Evolutionary conservation across 345 rosid genomes (phyloP), one percentile per base, ranked within the genome.

Genomic region (Corymbia maculata): DNA sequence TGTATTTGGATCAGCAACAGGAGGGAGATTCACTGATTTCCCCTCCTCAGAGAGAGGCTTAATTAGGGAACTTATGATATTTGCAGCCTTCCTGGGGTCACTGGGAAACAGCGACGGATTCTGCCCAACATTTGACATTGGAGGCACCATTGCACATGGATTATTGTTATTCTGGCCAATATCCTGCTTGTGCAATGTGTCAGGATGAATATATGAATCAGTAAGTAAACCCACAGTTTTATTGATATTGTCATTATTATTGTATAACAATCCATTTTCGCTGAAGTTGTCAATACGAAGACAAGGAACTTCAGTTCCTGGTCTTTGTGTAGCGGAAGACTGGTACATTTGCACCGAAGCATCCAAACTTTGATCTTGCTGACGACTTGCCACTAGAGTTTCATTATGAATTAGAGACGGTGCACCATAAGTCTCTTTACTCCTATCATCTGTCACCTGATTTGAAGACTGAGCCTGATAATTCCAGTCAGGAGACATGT

Each of bases 401-500:
- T 59, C 87, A 19, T 53, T 86, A 86, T 86, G 87, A 19, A 59
- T 51, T 21, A 86, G 68, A 86, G 87, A 86, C 15, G 66, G 45
- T 45, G 64, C n/a, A 17, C 66, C 87, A 36, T 85, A 85, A 52
- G 44, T 85, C 16, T 51, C 53, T 52, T 85, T 52, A 30, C 66
- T 28, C 47, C 61, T 89, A 86, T 93, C 95, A 52, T 92, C 90
- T 75, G 93, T 91, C 7, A 88, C 85, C 50, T 85, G 92, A 86
- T 90, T 92, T 51, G 95, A 90, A 88, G 94, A 64, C 45, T 86
- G 88, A 85, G 91, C 90, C 82, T 92, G 88, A 86, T 90, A 94
- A 85, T 96, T 93, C 99, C 99, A 97, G 51, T 95, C 98, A 47
- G 98, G 99, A 89, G 98, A 94, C 98, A 94, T 96, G 86, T 95